Evolutionary conservation across 495 filamentous ascomycete species (phyloP).

Genomic region (Xylaria curta): DNA sequence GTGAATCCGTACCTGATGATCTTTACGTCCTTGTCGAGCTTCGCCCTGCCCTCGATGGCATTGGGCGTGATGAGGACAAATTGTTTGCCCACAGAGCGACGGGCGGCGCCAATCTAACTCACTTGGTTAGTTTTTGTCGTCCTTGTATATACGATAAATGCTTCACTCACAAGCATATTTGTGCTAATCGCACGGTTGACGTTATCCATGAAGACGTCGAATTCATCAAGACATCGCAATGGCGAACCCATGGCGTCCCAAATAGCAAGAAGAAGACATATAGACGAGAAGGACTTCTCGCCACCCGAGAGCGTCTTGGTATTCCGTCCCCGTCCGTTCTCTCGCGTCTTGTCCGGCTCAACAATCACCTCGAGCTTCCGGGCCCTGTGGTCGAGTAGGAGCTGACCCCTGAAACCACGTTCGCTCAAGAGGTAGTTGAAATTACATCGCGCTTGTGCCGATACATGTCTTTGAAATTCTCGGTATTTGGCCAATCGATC

Average conservation of each 20-base stretch:
- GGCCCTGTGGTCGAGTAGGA: conserved; percentile 75
- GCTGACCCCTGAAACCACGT: conserved; percentile 82
- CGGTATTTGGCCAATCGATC: conserved; percentile 78
- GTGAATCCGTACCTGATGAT: conserved; percentile 73
- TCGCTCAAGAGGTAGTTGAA: conserved; percentile 90
- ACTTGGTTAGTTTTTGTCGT: conserved; percentile 28
- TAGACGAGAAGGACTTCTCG: conserved; percentile 96
- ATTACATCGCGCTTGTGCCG: conserved; percentile 78
- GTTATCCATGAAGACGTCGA: conserved; percentile 99
- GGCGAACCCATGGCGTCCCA: conserved; percentile 99
- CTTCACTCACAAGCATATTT: conserved; percentile 80
- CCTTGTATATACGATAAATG: neutral
- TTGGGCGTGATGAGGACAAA: conserved; percentile 98
- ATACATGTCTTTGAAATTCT: conserved; percentile 82
- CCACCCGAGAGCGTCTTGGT: conserved; percentile 94
- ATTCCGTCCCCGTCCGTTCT: conserved; percentile 69
- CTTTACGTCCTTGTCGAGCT: conserved; percentile 74
- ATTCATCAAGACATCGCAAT: conserved; percentile 94
- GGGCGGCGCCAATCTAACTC: conserved; percentile 75
- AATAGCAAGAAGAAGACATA: conserved; percentile 87
- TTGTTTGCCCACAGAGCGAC: conserved; percentile 84
- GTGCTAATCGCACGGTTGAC: conserved; percentile 94
- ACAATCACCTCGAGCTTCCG: conserved; percentile 81
- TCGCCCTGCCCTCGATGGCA: conserved; percentile 74
- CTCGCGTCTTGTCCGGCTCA: conserved; percentile 77